Percentiles rank a stretch among this genome's conserved stretches.
Conservation (phyloP, 1,284 basidiomycete genomes). For the Neolentinus lepideus region DNA sequence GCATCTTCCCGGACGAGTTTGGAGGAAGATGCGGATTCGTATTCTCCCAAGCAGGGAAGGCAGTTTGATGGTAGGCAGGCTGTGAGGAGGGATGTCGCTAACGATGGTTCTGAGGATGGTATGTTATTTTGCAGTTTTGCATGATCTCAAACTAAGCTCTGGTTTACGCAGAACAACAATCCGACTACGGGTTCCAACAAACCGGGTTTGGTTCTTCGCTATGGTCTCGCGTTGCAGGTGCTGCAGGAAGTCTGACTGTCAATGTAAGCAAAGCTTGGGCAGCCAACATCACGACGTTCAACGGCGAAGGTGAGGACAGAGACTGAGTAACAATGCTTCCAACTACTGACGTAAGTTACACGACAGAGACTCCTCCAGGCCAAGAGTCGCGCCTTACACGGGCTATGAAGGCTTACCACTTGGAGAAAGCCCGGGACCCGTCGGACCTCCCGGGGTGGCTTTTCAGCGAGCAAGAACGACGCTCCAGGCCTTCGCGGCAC, state of each 20-base stretch:
- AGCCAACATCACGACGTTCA: conserved; percentile 29
- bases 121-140: neutral
- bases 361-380: conserved; percentile 45
- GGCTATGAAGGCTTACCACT: conserved; percentile 63
- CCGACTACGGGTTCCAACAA: neutral
- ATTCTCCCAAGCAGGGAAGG: conserved; percentile 4
- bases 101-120: neutral
- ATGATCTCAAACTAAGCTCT: neutral
- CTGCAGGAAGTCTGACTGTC: conserved; percentile 45
- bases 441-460: conserved; percentile 63
- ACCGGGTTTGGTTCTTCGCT: conserved; percentile 34
- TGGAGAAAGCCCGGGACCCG: conserved; percentile 48
- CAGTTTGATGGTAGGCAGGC: neutral
- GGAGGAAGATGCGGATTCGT: conserved; percentile 25
- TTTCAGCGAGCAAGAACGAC: conserved; percentile 51
- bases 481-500: neutral
- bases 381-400: conserved; percentile 53
- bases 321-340: neutral
- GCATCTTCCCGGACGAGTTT: conserved; percentile 39
- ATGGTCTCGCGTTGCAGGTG: conserved; percentile 50
- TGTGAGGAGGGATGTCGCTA: neutral
- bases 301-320: conserved; percentile 42
- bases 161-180: neutral
- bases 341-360: conserved; percentile 1
- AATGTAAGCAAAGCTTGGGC: conserved; percentile 54